Base-by-base conservation (phyloP, 148 eudicot genomes). In the Oxyria digyna region DNA sequence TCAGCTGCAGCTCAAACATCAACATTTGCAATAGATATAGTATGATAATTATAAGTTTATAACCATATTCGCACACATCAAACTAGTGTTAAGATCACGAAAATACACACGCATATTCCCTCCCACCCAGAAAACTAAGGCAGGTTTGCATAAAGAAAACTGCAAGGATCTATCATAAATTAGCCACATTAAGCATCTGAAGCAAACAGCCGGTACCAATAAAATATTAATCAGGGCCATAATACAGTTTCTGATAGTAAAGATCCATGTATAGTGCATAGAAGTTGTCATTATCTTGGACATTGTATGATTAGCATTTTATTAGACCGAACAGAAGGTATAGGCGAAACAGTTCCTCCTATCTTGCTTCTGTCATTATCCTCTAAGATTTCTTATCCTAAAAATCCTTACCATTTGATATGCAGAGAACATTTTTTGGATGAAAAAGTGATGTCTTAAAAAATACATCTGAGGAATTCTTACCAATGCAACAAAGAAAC, bases 401-500 rank as follows among this genome's bases (percentile, higher is more conserved):
- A 59, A 59, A 15, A 27, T 27, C 6, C 6, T 29, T 14, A 38
- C 9, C 41, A 38, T 38, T 38, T 38, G 41, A 38, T 38, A 38
- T 38, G 41, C 41, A 7, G 41, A 38, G 41, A 38, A 38, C 14
- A 43, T 1, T 43, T 1, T 43, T 14, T 15, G 4, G 49, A 38
- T n/a, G 18, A 45, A 45, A n/a, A 3, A 45, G 4, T 45, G 18
- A 45, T 45, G 18, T 14, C 0, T 45, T n/a, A 45, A 45, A 1
- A 38, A n/a, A 4, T 50, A 50, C 26, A 21, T 50, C 27, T 31
- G 40, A 27, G n/a, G 35, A 69, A 42, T 10, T 66, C 77, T 78
- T 85, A 94, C 98, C 89, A 94, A 67, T 42, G 97, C 98, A 74
- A 94, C 98, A 84, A 94, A 94, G 81, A 94, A 94, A 49, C 97